phyloP scores from a whole-genome alignment of 768 basidiomycete species.

The Crassisporium funariophilum region DNA sequence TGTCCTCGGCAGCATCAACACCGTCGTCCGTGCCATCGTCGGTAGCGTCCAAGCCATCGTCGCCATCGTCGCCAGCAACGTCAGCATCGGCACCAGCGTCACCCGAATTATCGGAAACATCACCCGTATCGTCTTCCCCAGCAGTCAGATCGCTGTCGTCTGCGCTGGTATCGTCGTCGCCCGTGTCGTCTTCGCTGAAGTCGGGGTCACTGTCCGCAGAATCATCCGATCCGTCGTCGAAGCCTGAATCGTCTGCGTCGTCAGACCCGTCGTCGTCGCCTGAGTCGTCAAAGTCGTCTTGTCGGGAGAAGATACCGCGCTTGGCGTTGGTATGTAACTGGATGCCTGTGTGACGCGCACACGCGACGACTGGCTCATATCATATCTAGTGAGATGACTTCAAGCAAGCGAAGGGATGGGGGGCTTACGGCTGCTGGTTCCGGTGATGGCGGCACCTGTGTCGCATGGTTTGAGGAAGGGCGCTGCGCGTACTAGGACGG shows the following conservation, averaged over 20 bases:
- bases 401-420: neutral
- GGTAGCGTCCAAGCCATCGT: slow-evolving; percentile 7
- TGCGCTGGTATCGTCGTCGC: slow-evolving; percentile 10
- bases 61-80: neutral
- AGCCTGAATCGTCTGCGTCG: neutral
- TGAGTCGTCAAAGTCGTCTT: slow-evolving; percentile 18
- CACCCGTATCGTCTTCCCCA: neutral
- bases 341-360: slow-evolving; percentile 12
- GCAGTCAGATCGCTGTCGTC: slow-evolving; percentile 7
- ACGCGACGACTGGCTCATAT: slow-evolving; percentile 1
- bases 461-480: slow-evolving; percentile 14
- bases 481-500: slow-evolving; percentile 17
- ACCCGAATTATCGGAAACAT: slow-evolving; percentile 4
- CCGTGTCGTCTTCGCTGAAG: too few relatives aligned
- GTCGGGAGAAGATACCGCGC: slow-evolving; percentile 18
- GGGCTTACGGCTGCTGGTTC: slow-evolving; percentile 10
- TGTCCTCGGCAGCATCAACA: too few relatives aligned
- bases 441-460: slow-evolving; percentile 3
- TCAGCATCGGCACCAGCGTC: slow-evolving; percentile 8
- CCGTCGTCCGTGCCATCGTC: too few relatives aligned
- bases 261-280: slow-evolving; percentile 1
- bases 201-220: slow-evolving; percentile 10
- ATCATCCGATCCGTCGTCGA: slow-evolving; percentile 8
- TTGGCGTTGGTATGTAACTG: slow-evolving; percentile 3
- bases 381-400: neutral